Evolutionary conservation across 805 yeast species (phyloP), one percentile per base, ranked within the genome.

Genomic region (Cyberlindnera bimundalis): DNA sequence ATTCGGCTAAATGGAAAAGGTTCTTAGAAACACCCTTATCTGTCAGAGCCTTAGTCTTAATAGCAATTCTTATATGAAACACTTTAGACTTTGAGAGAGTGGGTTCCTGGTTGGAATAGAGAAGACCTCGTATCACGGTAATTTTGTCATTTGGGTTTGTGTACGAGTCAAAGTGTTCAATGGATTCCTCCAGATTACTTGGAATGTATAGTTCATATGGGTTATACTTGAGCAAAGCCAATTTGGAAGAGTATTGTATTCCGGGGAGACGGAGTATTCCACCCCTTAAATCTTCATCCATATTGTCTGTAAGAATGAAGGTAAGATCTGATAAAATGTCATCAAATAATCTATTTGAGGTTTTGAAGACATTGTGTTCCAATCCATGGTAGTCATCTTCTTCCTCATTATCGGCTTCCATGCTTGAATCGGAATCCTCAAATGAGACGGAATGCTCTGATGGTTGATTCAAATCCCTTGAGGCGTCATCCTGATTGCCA

Each of bases 261-360:
- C 65, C 50, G 1, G 63, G 56, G 4, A 42, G 29, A 30, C 44
- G 50, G 21, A 67, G 42, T 4, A 67, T 47, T n/a, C 70, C 66
- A 14, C 27, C 27, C 5, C 27, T 30, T 2, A 39, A 26, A 12
- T 45, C 46, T 6, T 33, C 43, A 10, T 37, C 32, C 12, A 38
- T 45, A 3, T 41, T 46, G 18, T 39, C 45, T 10, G 44, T 45
- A 9, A 40, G 14, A 2, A 55, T 41, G 45, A 70, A 67, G 24
- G 60, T 47, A 8, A 72, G 55, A 43, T 70, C 75, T 23, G 66
- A 70, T 38, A 73, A 64, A 23, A 84, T 55, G 52, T 84, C 91
- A 56, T 81, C 88, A 17, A 83, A 51, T 16, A 84, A 66, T 40
- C 91, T 65, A 52, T 84, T 84, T 6, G 81, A 61, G 0, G 91